phyloP scores from a whole-genome alignment of 2,329 filamentous ascomycete species.

The Diplodia corticola region DNA sequence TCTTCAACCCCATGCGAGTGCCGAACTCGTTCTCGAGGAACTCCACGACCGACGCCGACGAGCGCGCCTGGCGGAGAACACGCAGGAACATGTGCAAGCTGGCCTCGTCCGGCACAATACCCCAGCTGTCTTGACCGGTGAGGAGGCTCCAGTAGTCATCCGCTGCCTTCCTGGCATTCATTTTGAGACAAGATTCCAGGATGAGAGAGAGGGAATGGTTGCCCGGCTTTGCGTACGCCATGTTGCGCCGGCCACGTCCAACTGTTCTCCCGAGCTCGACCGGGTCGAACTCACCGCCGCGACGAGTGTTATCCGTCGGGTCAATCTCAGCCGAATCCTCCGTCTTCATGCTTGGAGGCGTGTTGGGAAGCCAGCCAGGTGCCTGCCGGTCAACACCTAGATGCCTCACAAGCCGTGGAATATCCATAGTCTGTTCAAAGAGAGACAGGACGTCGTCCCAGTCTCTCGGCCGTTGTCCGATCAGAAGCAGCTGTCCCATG shows the following conservation, averaged over 20 bases:
- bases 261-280: constrained; percentile 2
- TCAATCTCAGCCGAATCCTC: constrained; percentile 14
- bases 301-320: background rate
- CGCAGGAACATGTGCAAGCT: constrained; percentile 71
- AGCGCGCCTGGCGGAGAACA: constrained; percentile 64
- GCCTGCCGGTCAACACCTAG: background rate
- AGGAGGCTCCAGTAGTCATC: constrained; percentile 76
- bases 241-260: constrained; percentile 28
- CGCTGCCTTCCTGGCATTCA: constrained; percentile 63
- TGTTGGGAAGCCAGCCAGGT: background rate
- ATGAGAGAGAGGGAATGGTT: constrained; percentile 67
- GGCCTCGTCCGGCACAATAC: constrained; percentile 68
- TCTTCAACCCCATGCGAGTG: constrained; percentile 24
- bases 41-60: constrained; percentile 62
- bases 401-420: constrained; percentile 57
- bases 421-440: constrained; percentile 77
- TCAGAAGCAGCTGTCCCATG: constrained; percentile 77
- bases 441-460: constrained; percentile 72
- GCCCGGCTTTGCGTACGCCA: constrained; percentile 47
- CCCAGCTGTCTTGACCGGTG: constrained; percentile 54
- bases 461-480: constrained; percentile 61
- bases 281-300: constrained; percentile 14
- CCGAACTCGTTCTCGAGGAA: constrained; percentile 54
- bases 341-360: constrained; percentile 30
- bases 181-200: constrained; percentile 62